These are phyloP conservation scores for Pseudofabraea citricarpa DNA, from an alignment of 2,329 filamentous ascomycete species.

Conservation along the genomic window DNA sequence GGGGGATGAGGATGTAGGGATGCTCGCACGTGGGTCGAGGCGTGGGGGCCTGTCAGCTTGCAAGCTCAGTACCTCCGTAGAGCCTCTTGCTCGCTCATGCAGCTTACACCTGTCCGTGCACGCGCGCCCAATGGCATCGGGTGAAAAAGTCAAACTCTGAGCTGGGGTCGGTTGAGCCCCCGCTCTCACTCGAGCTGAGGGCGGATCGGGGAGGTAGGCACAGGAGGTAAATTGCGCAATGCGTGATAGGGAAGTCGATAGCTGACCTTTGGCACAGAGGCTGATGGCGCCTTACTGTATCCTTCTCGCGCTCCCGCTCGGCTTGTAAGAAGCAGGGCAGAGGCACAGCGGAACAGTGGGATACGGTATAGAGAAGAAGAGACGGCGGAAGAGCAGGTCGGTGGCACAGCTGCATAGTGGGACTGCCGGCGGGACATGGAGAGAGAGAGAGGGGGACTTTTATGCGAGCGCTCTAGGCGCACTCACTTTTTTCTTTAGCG, in stretches of 20 bases:
- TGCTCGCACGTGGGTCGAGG: no score
- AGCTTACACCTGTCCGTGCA: background rate
- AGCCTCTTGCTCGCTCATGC: background rate
- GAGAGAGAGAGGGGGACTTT: background rate
- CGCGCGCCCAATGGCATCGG: background rate
- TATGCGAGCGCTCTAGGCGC: no score
- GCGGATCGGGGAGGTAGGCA: background rate
- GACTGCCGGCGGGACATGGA: background rate
- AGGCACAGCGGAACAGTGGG: background rate
- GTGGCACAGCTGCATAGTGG: background rate
- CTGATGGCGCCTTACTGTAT: background rate
- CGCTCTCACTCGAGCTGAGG: background rate
- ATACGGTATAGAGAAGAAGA: no score
- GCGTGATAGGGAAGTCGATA: background rate
- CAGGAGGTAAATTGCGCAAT: background rate
- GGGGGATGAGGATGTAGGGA: no score
- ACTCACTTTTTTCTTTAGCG: background rate
- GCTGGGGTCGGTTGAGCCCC: background rate
- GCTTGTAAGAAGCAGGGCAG: no score
- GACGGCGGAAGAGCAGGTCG: background rate
- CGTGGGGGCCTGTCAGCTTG: background rate
- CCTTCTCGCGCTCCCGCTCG: background rate
- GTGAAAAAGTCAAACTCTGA: background rate
- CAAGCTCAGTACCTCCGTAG: no score
- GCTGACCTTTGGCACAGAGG: no score